These are phyloP conservation scores for Pseudogymnoascus verrucosus DNA, from an alignment of 2,329 filamentous ascomycete genomes.

Conservation along the genomic window DNA sequence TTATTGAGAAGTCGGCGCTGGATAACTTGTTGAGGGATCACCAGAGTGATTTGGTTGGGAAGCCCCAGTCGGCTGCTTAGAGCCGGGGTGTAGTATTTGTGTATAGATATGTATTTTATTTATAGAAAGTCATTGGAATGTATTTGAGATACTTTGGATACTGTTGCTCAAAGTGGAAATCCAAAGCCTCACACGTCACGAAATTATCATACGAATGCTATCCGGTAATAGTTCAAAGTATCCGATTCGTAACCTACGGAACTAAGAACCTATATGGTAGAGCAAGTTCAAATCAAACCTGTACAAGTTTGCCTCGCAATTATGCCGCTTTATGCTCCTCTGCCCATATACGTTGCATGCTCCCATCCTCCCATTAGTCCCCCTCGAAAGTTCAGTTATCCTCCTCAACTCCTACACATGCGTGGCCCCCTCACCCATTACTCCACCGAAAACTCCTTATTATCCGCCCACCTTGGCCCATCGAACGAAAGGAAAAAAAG, in stretches of 20 bases:
- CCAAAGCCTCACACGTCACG: neutral
- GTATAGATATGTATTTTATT: conserved; percentile 10
- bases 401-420: neutral
- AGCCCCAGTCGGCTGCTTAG: neutral
- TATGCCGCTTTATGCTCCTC: neutral
- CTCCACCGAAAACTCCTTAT: neutral
- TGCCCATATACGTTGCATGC: neutral
- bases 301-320: neutral
- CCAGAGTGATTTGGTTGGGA: conserved; percentile 50
- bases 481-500: neutral
- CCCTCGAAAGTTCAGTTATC: neutral
- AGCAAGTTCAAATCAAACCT: neutral
- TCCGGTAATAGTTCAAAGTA: neutral
- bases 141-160: neutral
- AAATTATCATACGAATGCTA: neutral
- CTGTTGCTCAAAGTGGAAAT: neutral
- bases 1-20: conserved; percentile 78
- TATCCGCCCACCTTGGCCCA: neutral
- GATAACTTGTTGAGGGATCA: conserved; percentile 66
- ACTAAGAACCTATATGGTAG: neutral
- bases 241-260: neutral
- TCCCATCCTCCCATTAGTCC: neutral
- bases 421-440: neutral
- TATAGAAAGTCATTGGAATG: neutral
- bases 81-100: neutral